Conservation (phyloP, 2,329 filamentous ascomycete genomes). For the Boeremia exigua region DNA sequence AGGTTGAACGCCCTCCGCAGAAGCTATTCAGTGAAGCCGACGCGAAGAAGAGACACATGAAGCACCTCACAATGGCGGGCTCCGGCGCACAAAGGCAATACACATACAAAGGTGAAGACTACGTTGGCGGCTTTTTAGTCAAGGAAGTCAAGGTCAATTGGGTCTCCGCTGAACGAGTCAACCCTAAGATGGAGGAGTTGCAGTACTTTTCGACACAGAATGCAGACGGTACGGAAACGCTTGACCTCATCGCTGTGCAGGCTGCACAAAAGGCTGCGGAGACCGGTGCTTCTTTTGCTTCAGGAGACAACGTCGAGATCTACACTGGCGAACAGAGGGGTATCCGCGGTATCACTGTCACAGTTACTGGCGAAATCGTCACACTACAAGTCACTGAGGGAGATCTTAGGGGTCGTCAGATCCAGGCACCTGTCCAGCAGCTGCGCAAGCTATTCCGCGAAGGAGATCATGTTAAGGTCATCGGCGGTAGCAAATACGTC, state of each 20-base stretch:
- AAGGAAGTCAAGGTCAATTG: conserved; percentile 92
- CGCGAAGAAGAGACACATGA: conserved; percentile 84
- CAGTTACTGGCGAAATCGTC: conserved; percentile 90
- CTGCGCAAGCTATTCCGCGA: conserved; percentile 90
- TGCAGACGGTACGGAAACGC: conserved; percentile 90
- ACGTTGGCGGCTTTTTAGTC: conserved; percentile 89
- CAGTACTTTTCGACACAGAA: conserved; percentile 89
- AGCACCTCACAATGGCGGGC: conserved; percentile 61
- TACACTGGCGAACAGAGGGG: conserved; percentile 95
- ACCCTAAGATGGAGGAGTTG: conserved; percentile 91
- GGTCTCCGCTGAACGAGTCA: conserved; percentile 85
- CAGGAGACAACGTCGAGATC: conserved; percentile 95
- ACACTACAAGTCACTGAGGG: conserved; percentile 86
- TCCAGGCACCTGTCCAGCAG: conserved; percentile 91
- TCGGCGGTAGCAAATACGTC: conserved; percentile 90
- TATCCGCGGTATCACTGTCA: conserved; percentile 82
- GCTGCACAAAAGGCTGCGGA: conserved; percentile 87
- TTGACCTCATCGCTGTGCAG: conserved; percentile 89
- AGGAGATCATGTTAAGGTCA: conserved; percentile 98
- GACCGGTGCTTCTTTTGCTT: conserved; percentile 81
- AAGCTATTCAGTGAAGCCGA: conserved; percentile 92
- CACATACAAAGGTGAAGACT: conserved; percentile 86
- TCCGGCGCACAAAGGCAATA: conserved; percentile 71
- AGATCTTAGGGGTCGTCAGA: conserved; percentile 78
- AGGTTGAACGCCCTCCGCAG: conserved; percentile 77